Base-by-base conservation (phyloP, 225 moss, liverwort and hornwort genomes). In the Lunularia cruciata region DNA sequence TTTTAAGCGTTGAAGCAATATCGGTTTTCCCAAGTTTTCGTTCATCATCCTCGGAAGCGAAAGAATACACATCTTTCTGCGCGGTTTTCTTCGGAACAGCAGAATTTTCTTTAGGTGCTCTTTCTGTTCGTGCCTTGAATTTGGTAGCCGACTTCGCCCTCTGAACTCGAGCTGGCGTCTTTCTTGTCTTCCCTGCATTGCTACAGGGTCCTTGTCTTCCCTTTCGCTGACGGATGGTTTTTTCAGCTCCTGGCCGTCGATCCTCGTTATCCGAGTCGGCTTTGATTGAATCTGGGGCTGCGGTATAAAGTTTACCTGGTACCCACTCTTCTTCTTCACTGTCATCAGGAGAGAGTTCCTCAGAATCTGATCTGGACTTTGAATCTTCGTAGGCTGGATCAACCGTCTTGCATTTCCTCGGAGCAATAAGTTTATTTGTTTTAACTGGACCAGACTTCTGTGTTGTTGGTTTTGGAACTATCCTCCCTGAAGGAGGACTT, bases 31-130 rank as follows among this genome's bases (percentile, higher is more conserved):
- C 12, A 1, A 11, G 13, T 56, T 46, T 6, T 61, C 5, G 19
- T 34, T 69, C 42, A 33, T 64, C 47, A 33, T 72, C 47, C 16
- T 34, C 39, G 25, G 63, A 33, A 25, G 45, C 72, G 49, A 79
- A 79, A 61, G 66, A 67, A 47, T 60, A 75, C 9, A 75, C 75
- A 27, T 75, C 70, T 33, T 10, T 65, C 14, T 43, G 22, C 38
- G 28, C 14, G 12, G 34, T 71, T 33, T 6, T 35, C 42, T 64
- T 69, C 74, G 23, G 70, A 26, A 26, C 27, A 7, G 36, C 55
- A 57, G 37, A 20, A 13, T 2, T 27, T n/a, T n/a, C n/a, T 31
- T 39, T 69, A 8, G n/a, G 43, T 42, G 38, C 35, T 33, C 11
- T 47, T 30, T 49, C 37, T 13, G 43, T 36, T 65, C 28, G 57